A percentile compares a stretch with the other conserved stretches of the same genome.
These are phyloP conservation scores for Floccularia luteovirens DNA, from an alignment of 768 basidiomycete genomes.

Conservation along the genomic window DNA sequence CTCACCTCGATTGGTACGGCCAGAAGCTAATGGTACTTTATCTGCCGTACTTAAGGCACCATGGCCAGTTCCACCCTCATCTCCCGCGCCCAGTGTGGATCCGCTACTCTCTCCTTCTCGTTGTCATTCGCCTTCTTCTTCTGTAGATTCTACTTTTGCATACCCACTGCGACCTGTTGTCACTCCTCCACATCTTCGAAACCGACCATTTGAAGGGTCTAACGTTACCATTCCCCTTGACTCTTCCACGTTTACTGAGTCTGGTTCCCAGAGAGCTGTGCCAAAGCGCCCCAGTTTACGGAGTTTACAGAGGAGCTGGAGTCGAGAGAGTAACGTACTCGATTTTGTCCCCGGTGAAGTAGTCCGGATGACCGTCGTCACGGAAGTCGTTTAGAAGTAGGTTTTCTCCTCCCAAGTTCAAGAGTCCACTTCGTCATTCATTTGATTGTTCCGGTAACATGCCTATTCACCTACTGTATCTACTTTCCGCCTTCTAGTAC, in stretches of 20 bases:
- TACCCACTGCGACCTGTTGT: background rate
- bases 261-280: background rate
- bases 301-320: background rate
- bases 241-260: background rate
- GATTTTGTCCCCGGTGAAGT: background rate
- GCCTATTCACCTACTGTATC: background rate
- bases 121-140: background rate
- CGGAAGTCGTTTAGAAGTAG: background rate
- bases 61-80: background rate
- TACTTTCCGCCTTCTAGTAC: background rate
- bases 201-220: slow-evolving; percentile 2
- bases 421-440: background rate
- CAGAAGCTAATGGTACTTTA: background rate
- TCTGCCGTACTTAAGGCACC: background rate
- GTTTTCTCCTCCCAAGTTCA: background rate
- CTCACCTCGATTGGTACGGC: background rate
- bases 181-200: background rate
- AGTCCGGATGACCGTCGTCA: slow-evolving; percentile 2
- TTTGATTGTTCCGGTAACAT: background rate
- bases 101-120: background rate
- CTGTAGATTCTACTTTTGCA: background rate
- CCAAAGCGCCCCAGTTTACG: slow-evolving; percentile 3
- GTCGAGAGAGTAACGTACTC: background rate
- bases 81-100: background rate
- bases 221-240: background rate